A percentile compares a stretch with the other conserved stretches of the same genome.
phyloP scores from a whole-genome alignment of 306 rosid species.

The Datisca glomerata region DNA sequence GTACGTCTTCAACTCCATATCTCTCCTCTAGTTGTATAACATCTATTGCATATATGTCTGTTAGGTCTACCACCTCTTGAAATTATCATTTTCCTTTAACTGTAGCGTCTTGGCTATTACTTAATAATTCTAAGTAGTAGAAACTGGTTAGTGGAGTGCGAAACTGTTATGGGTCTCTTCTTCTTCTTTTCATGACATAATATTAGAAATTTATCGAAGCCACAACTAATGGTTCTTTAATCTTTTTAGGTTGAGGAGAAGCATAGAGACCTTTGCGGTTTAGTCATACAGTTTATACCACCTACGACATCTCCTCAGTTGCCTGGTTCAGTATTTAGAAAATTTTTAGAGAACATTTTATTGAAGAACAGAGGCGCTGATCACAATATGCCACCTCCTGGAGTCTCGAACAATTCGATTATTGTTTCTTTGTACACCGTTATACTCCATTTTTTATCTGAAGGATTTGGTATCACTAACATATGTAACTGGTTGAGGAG shows the following conservation, averaged over 20 bases:
- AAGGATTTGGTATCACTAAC: constrained; percentile 77
- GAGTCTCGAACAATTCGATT: constrained; percentile 82
- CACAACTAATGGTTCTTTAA: constrained; percentile 3
- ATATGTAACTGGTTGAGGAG: constrained; percentile 72
- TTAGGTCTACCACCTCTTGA: no score
- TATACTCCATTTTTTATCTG: constrained; percentile 83
- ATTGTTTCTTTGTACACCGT: constrained; percentile 85
- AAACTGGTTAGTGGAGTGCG: no score
- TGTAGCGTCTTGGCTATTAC: no score
- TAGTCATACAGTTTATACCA: constrained; percentile 91
- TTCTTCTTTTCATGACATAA: no score
- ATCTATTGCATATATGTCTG: no score
- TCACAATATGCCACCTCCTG: constrained; percentile 64
- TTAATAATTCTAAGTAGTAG: no score
- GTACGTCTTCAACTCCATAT: constrained; percentile 24
- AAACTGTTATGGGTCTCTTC: no score
- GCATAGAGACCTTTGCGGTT: constrained; percentile 84
- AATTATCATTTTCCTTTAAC: no score
- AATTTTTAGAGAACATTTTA: constrained; percentile 64
- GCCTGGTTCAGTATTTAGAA: constrained; percentile 86
- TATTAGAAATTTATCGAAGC: constrained; percentile 1
- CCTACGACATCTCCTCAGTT: constrained; percentile 72
- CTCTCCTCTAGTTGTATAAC: no score
- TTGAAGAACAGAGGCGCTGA: constrained; percentile 88
- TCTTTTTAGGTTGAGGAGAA: constrained; percentile 79